phyloP scores from a whole-genome alignment of 106 monocot genomes.

The Dactylorhiza incarnata region DNA sequence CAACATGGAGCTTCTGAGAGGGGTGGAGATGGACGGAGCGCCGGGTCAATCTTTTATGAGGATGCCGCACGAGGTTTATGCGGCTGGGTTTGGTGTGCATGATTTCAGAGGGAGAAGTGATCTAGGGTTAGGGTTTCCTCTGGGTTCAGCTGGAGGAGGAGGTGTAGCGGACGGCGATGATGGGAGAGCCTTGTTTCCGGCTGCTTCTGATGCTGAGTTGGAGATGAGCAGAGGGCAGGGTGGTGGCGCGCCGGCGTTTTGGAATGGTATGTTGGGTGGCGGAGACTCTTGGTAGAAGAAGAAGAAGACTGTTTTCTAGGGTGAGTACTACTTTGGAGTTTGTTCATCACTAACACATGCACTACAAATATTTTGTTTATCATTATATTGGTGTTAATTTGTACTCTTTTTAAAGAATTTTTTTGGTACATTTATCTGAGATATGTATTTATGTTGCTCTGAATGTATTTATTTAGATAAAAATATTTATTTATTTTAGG shows the following conservation, averaged over 20 bases:
- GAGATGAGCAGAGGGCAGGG: conserved; percentile 30
- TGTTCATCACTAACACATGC: no score
- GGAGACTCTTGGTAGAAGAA: conserved; percentile 21
- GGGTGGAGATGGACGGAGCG: conserved; percentile 25
- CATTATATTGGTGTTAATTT: no score
- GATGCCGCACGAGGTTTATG: conserved; percentile 37
- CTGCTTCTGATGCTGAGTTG: conserved; percentile 11
- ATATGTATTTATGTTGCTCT: no score
- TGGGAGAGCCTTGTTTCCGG: conserved; percentile 23
- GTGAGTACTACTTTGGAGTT: not conserved
- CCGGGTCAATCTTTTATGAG: conserved; percentile 25
- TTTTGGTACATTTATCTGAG: no score
- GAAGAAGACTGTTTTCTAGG: conserved; percentile 4
- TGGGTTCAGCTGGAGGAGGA: conserved; percentile 15
- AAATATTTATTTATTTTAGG: not conserved
- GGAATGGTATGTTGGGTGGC: conserved; percentile 56
- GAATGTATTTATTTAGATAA: no score
- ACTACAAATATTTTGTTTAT: no score
- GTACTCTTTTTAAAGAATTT: no score
- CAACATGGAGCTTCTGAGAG: conserved; percentile 57
- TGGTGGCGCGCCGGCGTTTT: conserved; percentile 42
- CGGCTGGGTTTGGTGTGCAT: conserved; percentile 40
- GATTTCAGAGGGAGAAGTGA: conserved; percentile 29
- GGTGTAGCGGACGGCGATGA: conserved; percentile 25
- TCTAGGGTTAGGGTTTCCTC: conserved; percentile 26